Conservation (phyloP, 805 yeast species). For the Jamesozyma jinghongensis region DNA sequence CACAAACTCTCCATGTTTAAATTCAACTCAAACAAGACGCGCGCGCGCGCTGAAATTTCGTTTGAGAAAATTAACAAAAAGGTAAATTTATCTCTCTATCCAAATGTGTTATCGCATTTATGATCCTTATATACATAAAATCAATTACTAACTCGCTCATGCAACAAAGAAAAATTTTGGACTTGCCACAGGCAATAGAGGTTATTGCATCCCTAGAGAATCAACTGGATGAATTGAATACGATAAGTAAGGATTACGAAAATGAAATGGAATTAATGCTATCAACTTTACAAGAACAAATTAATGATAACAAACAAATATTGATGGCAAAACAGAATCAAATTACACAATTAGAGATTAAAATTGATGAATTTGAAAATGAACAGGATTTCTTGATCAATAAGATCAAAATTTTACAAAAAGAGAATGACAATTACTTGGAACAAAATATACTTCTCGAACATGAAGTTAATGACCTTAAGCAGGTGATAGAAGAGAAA, state of each 20-base stretch:
- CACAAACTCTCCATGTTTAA: too few relatives aligned
- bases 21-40: too few relatives aligned
- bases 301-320: slow-evolving; percentile 12
- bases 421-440: slow-evolving; percentile 12
- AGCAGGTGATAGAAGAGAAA: not conserved
- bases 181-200: slow-evolving; percentile 7
- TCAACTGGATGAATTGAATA: slow-evolving; percentile 15
- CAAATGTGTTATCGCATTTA: too few relatives aligned
- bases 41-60: too few relatives aligned
- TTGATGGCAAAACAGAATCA: slow-evolving; percentile 1
- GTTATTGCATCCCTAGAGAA: slow-evolving; percentile 10
- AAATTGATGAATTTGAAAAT: slow-evolving; percentile 14
- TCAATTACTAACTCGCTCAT: too few relatives aligned
- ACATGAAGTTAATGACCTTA: slow-evolving; percentile 14
- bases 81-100: too few relatives aligned
- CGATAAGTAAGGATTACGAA: slow-evolving; percentile 16
- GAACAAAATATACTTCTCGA: slow-evolving; percentile 17
- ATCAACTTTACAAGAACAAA: not conserved
- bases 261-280: slow-evolving; percentile 15
- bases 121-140: too few relatives aligned
- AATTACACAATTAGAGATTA: slow-evolving; percentile 12
- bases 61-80: too few relatives aligned
- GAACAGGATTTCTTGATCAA: slow-evolving; percentile 9
- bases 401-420: slow-evolving; percentile 4
- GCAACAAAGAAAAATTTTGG: too few relatives aligned